Evolutionary conservation across 139 green algal genomes (phyloP).

Genomic region (Chlorella sorokiniana): DNA sequence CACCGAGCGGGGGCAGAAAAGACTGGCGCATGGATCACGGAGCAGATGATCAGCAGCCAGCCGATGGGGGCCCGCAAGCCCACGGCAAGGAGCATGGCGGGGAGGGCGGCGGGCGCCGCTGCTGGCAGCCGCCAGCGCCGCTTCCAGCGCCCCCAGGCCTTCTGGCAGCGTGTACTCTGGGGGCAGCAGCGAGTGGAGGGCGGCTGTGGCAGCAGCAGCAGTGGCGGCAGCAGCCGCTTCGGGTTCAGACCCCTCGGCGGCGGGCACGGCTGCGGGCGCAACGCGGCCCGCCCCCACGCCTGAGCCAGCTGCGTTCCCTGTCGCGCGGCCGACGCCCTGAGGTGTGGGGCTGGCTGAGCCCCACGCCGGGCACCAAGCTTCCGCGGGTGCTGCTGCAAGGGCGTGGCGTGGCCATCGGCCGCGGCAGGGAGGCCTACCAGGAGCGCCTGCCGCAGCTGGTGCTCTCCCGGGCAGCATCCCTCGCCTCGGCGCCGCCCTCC

Average conservation of each 20-base stretch:
- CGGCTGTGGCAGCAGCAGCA: too few relatives aligned
- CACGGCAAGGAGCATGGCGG: too few relatives aligned
- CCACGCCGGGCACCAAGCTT: conserved; percentile 36
- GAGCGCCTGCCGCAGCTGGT: conserved; percentile 30
- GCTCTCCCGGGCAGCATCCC: conserved; percentile 22
- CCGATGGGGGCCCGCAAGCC: too few relatives aligned
- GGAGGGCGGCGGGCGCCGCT: too few relatives aligned
- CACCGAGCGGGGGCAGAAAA: too few relatives aligned
- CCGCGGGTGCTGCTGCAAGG: conserved; percentile 57
- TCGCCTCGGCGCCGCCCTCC: background rate
- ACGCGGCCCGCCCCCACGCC: background rate
- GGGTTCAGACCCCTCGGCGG: too few relatives aligned
- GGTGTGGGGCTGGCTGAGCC: conserved; percentile 57
- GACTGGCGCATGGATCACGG: too few relatives aligned
- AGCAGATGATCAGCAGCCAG: background rate
- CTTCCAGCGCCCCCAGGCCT: background rate
- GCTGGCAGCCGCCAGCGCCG: background rate
- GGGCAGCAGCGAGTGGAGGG: too few relatives aligned
- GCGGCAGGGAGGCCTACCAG: conserved; percentile 43
- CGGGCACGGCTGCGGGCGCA: too few relatives aligned
- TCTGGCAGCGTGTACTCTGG: too few relatives aligned
- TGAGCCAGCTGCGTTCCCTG: background rate
- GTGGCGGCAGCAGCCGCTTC: background rate
- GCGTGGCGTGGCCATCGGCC: conserved; percentile 45
- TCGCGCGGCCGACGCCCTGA: background rate